Conservation (phyloP, 1,284 basidiomycete species). For the Sporisorium exsertum region DNA sequence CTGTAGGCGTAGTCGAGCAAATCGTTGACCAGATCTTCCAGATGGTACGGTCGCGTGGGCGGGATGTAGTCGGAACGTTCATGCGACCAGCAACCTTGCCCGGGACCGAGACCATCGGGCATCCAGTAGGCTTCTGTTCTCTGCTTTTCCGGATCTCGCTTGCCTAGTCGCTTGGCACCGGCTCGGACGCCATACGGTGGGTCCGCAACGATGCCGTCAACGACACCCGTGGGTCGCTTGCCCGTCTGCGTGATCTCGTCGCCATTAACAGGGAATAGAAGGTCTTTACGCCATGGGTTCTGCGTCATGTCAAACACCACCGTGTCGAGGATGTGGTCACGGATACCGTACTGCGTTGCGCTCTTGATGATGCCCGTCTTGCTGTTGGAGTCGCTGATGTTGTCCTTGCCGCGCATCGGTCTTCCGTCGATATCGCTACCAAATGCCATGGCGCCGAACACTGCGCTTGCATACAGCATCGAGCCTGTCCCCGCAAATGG, state of each 20-base stretch:
- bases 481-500: constrained; percentile 97
- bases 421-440: constrained; percentile 98
- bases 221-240: constrained; percentile 73
- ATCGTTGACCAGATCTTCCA: constrained; percentile 85
- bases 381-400: constrained; percentile 64
- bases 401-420: constrained; percentile 91
- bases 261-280: constrained; percentile 21
- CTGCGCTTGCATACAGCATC: constrained; percentile 80
- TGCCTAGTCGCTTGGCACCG: constrained; percentile 91
- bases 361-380: constrained; percentile 77
- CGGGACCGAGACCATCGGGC: constrained; percentile 60
- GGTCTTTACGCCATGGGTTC: constrained; percentile 79
- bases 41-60: constrained; percentile 90
- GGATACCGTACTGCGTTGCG: constrained; percentile 86
- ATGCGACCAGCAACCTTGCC: constrained; percentile 54
- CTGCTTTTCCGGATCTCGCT: constrained; percentile 71
- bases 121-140: constrained; percentile 64
- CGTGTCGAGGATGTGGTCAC: constrained; percentile 81
- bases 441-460: constrained; percentile 87
- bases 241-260: neutral
- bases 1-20: constrained; percentile 85
- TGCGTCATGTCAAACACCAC: constrained; percentile 90
- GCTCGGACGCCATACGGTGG: constrained; percentile 88
- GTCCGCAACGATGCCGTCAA: constrained; percentile 82
- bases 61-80: constrained; percentile 70